Percentiles rank a stretch among this genome's conserved stretches.
phyloP scores from a whole-genome alignment of 139 green algal genomes.

The Tetradesmus obliquus region DNA sequence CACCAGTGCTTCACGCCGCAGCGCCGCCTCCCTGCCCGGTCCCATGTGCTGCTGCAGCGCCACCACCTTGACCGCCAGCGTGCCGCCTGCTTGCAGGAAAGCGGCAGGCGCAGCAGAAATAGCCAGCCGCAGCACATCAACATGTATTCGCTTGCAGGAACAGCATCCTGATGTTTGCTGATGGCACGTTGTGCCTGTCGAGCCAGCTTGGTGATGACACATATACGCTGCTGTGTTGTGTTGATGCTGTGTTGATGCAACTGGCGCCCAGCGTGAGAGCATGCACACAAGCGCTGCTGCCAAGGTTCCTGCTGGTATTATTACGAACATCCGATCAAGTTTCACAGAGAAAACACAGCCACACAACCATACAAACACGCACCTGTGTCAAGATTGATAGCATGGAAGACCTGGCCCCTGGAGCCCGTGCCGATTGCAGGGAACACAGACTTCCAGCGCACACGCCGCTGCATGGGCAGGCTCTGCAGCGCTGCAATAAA shows the following conservation, averaged over 20 bases:
- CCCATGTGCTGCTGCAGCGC: neutral
- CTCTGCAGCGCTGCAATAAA: constrained; percentile 12
- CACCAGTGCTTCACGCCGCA: constrained; percentile 15
- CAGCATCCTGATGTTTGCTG: neutral
- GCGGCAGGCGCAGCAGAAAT: neutral
- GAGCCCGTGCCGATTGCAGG: constrained; percentile 15
- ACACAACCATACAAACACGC: neutral
- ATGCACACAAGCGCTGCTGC: neutral
- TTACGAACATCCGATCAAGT: neutral
- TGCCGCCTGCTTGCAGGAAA: neutral
- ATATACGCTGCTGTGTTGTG: neutral
- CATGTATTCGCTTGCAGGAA: neutral
- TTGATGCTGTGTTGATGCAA: too few species aligned
- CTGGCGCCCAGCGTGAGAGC: neutral
- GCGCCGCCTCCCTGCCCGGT: neutral
- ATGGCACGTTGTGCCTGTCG: neutral
- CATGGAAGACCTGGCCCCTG: constrained; percentile 3
- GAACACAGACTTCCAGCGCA: constrained; percentile 25
- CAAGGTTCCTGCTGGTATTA: neutral
- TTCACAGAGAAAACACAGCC: neutral
- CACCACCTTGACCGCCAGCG: constrained; percentile 16
- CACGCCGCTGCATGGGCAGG: constrained; percentile 18
- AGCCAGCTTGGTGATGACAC: neutral
- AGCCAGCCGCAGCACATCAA: neutral
- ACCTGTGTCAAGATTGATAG: constrained; percentile 27